Evolutionary conservation across 73 alveolate species (phyloP), one percentile per base, ranked within the genome.

Genomic region (Blepharisma japonicum): DNA sequence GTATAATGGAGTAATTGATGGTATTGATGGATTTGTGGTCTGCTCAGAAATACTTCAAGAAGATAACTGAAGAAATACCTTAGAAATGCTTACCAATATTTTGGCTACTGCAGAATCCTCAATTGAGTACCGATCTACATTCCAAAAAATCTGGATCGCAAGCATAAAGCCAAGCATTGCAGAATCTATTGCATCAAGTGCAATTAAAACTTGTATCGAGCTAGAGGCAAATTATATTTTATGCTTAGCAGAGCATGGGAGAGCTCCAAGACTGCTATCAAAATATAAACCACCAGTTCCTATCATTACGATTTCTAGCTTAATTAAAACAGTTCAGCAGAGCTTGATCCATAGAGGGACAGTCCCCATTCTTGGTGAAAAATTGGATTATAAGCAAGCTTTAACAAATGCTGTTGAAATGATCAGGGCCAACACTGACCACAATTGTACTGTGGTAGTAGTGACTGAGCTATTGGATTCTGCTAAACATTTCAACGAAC

Each of bases 1-100:
- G 0, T 61, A 61, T 25, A 61, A 61, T 25, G 74, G 74, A 25
- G 74, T 61, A 8, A 61, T 61, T 61, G 74, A 61, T 61, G 74
- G 74, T 14, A 39, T 61, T 61, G 74, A 61, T 25, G 74, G 74
- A 14, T 61, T 61, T 25, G 74, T 61, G 39, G 14, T 61, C 18
- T 61, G 47, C 39, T 14, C 47, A 8, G 74, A 39, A 25, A 39
- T 61, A 9, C 46, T 61, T 14, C 47, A 39, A 61, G 74, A 61
- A 61, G 23, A 39, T 25, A 9, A 11, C 47, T 61, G 74, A 39
- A n/a, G 74, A 9, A 61, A 61, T 39, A 61, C 74, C 47, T 25
- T 61, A 5, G 74, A 61, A 25, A 61, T 61, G 74, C 23, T 61
- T 4, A 61, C 14, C 39, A 61, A 61, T 61, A 61, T 61, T 61